A percentile compares a stretch with the other conserved stretches of the same genome.
Conservation (phyloP, 352 stramenopile species). For the Blastocystis sp. region DNA sequence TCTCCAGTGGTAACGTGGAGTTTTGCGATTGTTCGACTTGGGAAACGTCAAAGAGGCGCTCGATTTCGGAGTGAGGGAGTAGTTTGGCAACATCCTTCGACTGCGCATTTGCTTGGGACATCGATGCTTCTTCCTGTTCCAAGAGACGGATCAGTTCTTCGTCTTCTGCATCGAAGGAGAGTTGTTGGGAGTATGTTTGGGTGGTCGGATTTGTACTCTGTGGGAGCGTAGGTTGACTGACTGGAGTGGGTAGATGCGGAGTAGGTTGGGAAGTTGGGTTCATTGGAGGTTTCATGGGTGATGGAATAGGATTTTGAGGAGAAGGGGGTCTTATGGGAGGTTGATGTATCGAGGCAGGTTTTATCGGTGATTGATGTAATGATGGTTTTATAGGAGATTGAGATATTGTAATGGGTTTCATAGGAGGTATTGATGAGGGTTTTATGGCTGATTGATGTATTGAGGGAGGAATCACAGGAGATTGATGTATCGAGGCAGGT, state of each 20-base stretch:
- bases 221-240: neutral
- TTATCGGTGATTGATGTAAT: too few relatives aligned
- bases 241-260: neutral
- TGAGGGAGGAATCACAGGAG: neutral
- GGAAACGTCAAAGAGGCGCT: neutral
- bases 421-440: too few relatives aligned
- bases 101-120: neutral
- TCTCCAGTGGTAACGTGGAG: neutral
- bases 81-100: neutral
- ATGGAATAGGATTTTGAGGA: neutral
- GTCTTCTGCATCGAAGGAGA: neutral
- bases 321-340: too few relatives aligned
- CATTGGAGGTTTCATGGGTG: neutral
- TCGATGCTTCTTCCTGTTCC: conserved; percentile 17
- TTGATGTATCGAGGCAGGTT: too few relatives aligned
- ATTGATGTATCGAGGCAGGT: neutral
- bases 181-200: neutral
- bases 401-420: too few relatives aligned
- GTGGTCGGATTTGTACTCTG: neutral
- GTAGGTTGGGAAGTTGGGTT: neutral
- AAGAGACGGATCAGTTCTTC: conserved; percentile 17
- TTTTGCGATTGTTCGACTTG: neutral
- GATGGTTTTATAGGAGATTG: too few relatives aligned
- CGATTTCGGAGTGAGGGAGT: neutral
- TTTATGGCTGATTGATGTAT: too few relatives aligned